phyloP scores from a whole-genome alignment of 805 yeast species.

The Monosporozyma aquatica region DNA sequence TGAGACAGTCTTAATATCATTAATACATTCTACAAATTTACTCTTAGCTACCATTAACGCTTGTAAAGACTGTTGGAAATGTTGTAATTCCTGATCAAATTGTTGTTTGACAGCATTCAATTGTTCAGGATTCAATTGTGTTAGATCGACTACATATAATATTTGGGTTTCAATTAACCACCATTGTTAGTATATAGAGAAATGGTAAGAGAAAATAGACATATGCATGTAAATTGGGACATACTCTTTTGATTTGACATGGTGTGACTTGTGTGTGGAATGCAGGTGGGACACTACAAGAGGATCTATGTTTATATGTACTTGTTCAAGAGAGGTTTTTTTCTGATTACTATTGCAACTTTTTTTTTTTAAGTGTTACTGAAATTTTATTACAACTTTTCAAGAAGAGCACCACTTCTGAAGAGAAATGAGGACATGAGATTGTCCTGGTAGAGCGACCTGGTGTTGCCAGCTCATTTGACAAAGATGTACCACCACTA shows the following conservation, averaged over 20 bases:
- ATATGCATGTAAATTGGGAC: conserved; percentile 7
- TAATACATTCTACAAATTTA: conserved; percentile 73
- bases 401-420: too few species aligned
- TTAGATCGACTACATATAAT: conserved; percentile 45
- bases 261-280: background rate
- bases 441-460: too few species aligned
- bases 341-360: too few species aligned
- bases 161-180: background rate
- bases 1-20: conserved; percentile 52
- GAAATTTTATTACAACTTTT: too few species aligned
- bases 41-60: conserved; percentile 76
- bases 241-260: conserved; percentile 28
- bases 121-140: conserved; percentile 73
- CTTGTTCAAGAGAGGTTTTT: too few species aligned
- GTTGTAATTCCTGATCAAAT: conserved; percentile 78
- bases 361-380: too few species aligned
- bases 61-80: conserved; percentile 71
- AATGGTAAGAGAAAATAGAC: background rate
- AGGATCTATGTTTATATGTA: too few species aligned
- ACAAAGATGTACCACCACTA: too few species aligned
- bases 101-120: conserved; percentile 73
- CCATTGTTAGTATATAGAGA: background rate
- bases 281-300: too few species aligned
- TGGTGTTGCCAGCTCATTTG: too few species aligned
- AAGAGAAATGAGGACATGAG: too few species aligned